Evolutionary conservation across 768 basidiomycete genomes (phyloP).

Genomic region (Termitomyces sp.): DNA sequence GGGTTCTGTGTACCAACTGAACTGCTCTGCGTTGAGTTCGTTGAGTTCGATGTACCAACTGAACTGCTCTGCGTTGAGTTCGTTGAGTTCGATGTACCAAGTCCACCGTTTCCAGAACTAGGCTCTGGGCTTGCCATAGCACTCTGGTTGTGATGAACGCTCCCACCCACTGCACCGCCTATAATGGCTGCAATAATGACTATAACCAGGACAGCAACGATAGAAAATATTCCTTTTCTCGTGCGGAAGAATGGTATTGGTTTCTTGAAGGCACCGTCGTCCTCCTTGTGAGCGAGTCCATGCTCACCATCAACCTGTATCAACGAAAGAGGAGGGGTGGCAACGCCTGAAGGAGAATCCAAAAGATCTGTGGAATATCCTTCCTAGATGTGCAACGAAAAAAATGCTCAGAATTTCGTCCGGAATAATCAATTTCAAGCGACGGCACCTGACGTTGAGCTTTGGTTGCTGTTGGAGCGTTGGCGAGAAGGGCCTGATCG

Average conservation of each 20-base stretch:
- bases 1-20: no score
- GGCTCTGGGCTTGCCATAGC: neutral
- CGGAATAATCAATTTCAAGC: neutral
- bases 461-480: constrained; percentile 31
- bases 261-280: constrained; percentile 9
- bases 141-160: constrained; percentile 11
- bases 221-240: constrained; percentile 37
- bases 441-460: constrained; percentile 31
- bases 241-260: constrained; percentile 46
- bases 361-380: constrained; percentile 51
- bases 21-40: no score
- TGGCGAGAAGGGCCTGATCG: constrained; percentile 31
- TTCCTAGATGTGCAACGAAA: constrained; percentile 29
- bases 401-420: neutral
- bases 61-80: no score
- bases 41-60: no score
- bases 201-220: constrained; percentile 30
- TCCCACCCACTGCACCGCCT: constrained; percentile 57
- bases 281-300: constrained; percentile 17
- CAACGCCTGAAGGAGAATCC: constrained; percentile 14
- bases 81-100: no score
- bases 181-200: constrained; percentile 47
- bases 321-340: constrained; percentile 11
- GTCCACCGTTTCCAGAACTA: neutral
- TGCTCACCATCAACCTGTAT: constrained; percentile 18